Base-by-base conservation (phyloP, 495 filamentous ascomycete species). In the Daldinia bambusicola region DNA sequence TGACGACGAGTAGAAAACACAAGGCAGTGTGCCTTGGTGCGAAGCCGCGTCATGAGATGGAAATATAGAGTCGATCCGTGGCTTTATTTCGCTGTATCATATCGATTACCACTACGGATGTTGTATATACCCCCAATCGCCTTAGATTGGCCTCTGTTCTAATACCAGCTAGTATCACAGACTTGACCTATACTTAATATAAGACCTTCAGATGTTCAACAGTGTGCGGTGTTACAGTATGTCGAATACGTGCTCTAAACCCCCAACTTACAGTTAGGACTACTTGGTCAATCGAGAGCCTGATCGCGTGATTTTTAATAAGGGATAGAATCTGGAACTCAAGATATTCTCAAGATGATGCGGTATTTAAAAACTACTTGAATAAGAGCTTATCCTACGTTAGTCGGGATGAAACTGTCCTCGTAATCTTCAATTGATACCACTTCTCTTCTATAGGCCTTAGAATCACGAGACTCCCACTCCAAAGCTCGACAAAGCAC, bases 1-100 rank as follows among this genome's bases (percentile, higher is more conserved):
- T 63, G 95, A 98, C 80, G 91, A 96, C 78, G 95, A 98, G 83
- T 98, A 80, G 66, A 38, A 13, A 57, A 5, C 3, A 20, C 2
- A 12, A 1, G 43, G 2, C 9, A 14, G 8, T 45, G 40, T 22
- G 16, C n/a, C 43, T 48, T 16, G 38, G 12, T 4, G 51, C 32
- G 31, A 34, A 50, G 22, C n/a, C 0, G 12, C 41, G 18, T 36
- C 55, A 13, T 9, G 32, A 12, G 55, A 55, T 4, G 6, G n/a
- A n/a, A 34, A 12, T 34, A 30, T 18, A 31, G n/a, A 38, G 43
- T 31, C 43, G 0, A 14, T 9, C 8, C 13, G n/a, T 22, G 64
- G 38, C 50, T 64, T 38, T 30, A 34, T 60, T 61, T 67, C 36
- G 37, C 45, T 67, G 59, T 67, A 71, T 64, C 38, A 63, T 71